Conservation (phyloP, 1,284 basidiomycete genomes). For the Sanghuangporus sanghuang region DNA sequence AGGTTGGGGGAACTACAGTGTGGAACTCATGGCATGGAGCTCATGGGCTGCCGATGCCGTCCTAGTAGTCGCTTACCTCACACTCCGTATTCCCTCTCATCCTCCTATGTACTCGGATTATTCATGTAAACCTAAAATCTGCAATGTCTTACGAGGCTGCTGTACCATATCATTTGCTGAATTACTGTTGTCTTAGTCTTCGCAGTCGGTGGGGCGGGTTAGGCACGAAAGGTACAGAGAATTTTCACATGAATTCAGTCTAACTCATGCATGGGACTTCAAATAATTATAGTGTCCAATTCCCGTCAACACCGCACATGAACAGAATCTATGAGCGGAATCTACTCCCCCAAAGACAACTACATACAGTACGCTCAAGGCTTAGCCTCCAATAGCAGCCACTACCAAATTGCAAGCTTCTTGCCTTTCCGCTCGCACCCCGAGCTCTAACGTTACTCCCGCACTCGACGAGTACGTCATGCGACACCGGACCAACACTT, state of each 20-base stretch:
- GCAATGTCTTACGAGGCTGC: background rate
- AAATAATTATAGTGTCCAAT: background rate
- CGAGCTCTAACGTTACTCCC: constrained; percentile 94
- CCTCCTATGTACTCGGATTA: too few relatives aligned
- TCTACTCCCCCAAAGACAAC: background rate
- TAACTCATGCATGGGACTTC: too few relatives aligned
- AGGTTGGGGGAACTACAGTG: background rate
- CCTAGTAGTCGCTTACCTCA: constrained; percentile 7
- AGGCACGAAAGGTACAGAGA: background rate
- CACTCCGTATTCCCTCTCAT: background rate
- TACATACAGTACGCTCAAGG: background rate
- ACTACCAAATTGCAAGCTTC: constrained; percentile 84
- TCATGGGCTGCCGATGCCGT: background rate
- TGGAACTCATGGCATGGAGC: background rate
- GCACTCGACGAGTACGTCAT: constrained; percentile 92
- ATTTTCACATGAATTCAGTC: background rate
- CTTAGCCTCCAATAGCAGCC: constrained; percentile 79
- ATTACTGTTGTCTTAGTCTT: too few relatives aligned
- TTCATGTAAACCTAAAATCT: background rate
- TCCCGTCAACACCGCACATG: background rate
- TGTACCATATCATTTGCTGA: background rate
- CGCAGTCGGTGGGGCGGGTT: too few relatives aligned
- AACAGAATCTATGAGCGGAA: background rate
- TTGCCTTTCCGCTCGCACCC: constrained; percentile 89
- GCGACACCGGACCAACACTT: constrained; percentile 87